Base-by-base conservation (phyloP, 345 rosid species). In the Excoecaria agallocha region DNA sequence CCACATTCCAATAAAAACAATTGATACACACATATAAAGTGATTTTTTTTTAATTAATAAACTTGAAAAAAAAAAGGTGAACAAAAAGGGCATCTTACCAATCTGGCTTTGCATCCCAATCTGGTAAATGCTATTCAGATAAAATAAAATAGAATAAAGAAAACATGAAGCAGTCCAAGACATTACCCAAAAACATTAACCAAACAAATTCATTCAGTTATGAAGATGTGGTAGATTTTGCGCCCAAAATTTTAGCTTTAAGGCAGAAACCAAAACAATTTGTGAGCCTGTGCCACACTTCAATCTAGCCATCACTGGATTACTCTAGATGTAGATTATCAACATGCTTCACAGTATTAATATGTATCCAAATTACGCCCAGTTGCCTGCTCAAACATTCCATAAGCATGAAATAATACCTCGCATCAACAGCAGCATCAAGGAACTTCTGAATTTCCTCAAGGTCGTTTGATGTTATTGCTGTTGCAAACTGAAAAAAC, bases 381-480 rank as follows among this genome's bases (percentile, higher is more conserved):
- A 30, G 37, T 68, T 45, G 12, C 52, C 55, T 35, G 16, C 69
- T 45, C 52, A 84, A 64, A 58, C 72, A 69, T 57, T 61, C 65
- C 64, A 57, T 66, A 80, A 69, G 68, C 63, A 75, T 39, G 13
- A 82, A 78, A 77, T 41, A 68, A 75, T 59, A 95, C 99, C 99
- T 91, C 70, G 91, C 82, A 66, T 89, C 89, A 65, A 95, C 97
- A 61, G 98, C 87, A 70, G 92, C 88, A 64, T 91, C 91, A 72
- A 95, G 97, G 81, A 95, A 95, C 59, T 83, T 88, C 74, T 93
- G 97, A 77, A 95, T 93, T 85, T 93, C 99, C 72, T 93, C 97
- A 30, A 95, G 80, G 73, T 95, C 99, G 80, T 74, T 90, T 43
- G 99, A 95, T 54, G 91, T 89, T 79, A 89, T 68, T 72, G 92